Percentiles rank a stretch among this genome's conserved stretches.
These are phyloP conservation scores for Hygrocybe coccinea DNA, from an alignment of 768 basidiomycete species.

Conservation along the genomic window DNA sequence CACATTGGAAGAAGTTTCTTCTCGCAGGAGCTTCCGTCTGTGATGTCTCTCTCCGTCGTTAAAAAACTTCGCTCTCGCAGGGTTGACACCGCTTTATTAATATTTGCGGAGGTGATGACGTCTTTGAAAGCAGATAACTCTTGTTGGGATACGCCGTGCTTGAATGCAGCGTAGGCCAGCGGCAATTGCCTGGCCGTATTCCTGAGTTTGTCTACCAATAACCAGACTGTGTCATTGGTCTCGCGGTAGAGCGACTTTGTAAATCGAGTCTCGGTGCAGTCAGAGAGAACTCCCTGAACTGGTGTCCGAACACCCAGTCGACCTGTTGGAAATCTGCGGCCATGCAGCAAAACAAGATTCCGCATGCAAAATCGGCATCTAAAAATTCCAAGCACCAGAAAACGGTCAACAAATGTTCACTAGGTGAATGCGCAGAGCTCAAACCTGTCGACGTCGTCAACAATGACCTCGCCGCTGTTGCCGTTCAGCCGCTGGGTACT, in stretches of 20 bases:
- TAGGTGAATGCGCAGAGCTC: no score
- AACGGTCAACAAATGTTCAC: no score
- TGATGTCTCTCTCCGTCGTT: constrained; percentile 2
- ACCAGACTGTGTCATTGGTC: constrained; percentile 40
- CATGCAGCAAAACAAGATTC: neutral
- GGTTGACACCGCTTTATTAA: constrained; percentile 28
- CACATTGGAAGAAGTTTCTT: constrained; percentile 41
- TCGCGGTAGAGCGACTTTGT: constrained; percentile 32
- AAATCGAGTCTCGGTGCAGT: neutral
- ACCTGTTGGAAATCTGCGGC: neutral
- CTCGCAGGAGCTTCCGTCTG: neutral
- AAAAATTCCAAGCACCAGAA: neutral
- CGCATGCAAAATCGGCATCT: neutral
- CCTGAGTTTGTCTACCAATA: constrained; percentile 34
- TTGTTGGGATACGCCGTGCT: constrained; percentile 29
- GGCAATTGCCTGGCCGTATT: constrained; percentile 20
- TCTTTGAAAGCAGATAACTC: constrained; percentile 40
- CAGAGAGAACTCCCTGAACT: neutral
- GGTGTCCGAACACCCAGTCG: neutral
- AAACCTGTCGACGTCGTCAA: no score
- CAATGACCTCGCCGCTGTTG: no score
- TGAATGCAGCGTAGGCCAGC: constrained; percentile 28
- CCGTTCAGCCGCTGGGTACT: no score
- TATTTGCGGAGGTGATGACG: constrained; percentile 30
- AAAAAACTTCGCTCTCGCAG: constrained; percentile 12